Evolutionary conservation across 352 stramenopile species (phyloP), one percentile per base, ranked within the genome.

Genomic region (Globisporangium nagaii): DNA sequence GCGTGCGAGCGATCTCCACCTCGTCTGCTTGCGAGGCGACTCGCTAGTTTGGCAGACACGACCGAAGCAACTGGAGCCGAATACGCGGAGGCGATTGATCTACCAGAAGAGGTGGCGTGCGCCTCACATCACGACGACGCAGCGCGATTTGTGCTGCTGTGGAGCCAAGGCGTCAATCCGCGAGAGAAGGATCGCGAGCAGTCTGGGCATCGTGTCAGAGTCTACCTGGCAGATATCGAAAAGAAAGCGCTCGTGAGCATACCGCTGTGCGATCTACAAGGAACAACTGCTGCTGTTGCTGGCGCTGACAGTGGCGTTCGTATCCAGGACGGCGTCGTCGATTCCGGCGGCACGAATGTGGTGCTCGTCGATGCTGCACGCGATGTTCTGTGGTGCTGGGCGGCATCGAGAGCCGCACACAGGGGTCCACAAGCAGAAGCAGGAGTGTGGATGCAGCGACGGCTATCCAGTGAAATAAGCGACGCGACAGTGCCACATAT

Each of bases 91-190:
- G 37, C 8, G 12, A 34, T 48, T 1, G 5, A 32, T 17, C 47
- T 54, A 2, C 54, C 46, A 15, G 35, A 47, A n/a, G 24, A 24
- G 2, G 31, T 36, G 11, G 7, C 11, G 8, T 53, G 45, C 15
- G 40, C 36, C 0, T 27, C 53, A 3, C 11, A 17, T 19, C 53
- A 24, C 0, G 28, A 12, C 28, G 22, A n/a, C 4, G 6, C 24
- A 4, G 15, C 43, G 32, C 41, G 22, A 2, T 52, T 59, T 12
- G 42, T 53, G 19, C 42, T 59, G 5, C 22, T 52, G 41, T 53
- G 53, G 53, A 46, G 25, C 13, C 25, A 20, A 13, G 7, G 7
- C 17, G 5, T 2, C 15, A 4, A 7, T 3, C 7, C 35, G 7
- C 31, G 13, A 30, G 30, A 42, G 9, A 34, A 27, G 1, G 17